Evolutionary conservation across 2,329 filamentous ascomycete genomes (phyloP).

Genomic region (Arthroderma uncinatum): DNA sequence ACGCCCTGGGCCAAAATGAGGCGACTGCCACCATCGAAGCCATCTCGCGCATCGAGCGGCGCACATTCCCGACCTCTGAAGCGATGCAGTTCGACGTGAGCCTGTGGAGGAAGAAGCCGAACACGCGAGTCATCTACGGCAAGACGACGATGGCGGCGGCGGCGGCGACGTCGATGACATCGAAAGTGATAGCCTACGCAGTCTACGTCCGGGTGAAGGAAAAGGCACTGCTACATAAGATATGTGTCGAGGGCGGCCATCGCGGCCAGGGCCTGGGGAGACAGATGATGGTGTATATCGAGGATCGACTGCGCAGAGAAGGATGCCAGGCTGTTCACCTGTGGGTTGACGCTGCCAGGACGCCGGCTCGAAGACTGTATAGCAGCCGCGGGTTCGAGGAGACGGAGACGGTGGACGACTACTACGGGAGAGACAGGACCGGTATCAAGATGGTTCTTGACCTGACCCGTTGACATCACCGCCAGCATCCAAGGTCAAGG

Average conservation of each 20-base stretch:
- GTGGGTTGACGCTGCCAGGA: slow-evolving; percentile 42
- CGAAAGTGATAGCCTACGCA: slow-evolving; percentile 39
- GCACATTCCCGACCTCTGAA: slow-evolving; percentile 42
- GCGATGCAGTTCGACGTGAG: slow-evolving; percentile 38
- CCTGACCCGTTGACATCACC: slow-evolving; percentile 12
- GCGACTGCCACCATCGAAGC: slow-evolving; percentile 28
- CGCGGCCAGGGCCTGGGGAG: slow-evolving; percentile 39
- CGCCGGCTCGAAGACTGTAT: slow-evolving; percentile 38
- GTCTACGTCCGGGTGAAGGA: slow-evolving; percentile 38
- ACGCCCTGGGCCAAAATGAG: slow-evolving; percentile 27
- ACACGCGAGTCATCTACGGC: slow-evolving; percentile 35
- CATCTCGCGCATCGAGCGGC: slow-evolving; percentile 37
- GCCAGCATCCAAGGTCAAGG: no score
- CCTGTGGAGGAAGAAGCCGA: slow-evolving; percentile 39
- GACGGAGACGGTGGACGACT: slow-evolving; percentile 37
- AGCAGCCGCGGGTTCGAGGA: slow-evolving; percentile 36
- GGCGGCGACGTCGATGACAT: no score
- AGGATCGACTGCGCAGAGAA: slow-evolving; percentile 33
- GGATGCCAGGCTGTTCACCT: slow-evolving; percentile 40
- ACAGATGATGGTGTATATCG: slow-evolving; percentile 36
- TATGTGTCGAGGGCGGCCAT: slow-evolving; percentile 39
- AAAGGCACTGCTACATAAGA: slow-evolving; percentile 41
- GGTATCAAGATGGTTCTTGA: slow-evolving; percentile 30
- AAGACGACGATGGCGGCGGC: slow-evolving; percentile 11
- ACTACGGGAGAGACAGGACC: slow-evolving; percentile 41